Conservation (phyloP, 2,329 filamentous ascomycete genomes). For the Salinomyces thailandicus region DNA sequence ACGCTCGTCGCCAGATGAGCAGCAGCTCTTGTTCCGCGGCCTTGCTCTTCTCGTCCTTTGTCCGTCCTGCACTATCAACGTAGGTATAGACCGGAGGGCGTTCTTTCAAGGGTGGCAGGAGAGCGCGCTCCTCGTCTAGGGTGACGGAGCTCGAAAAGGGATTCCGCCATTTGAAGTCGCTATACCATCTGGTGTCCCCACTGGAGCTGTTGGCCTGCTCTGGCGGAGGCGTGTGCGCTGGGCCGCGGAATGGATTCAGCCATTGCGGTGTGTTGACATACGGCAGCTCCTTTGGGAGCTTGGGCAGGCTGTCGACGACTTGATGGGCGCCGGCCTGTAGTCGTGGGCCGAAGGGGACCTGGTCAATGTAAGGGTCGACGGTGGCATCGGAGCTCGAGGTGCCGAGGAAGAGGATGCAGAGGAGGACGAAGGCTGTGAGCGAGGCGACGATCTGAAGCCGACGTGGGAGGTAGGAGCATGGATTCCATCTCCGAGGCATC, state of each 20-base stretch:
- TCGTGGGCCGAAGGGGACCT: constrained; percentile 27
- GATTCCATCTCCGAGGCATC: constrained; percentile 21
- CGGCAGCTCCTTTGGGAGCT: constrained; percentile 23
- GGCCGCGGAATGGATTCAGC: constrained; percentile 55
- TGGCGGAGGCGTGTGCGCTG: constrained; percentile 60
- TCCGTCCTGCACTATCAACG: constrained; percentile 58
- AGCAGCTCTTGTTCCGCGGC: constrained; percentile 70
- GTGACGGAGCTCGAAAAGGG: constrained; percentile 75
- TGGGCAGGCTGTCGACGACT: constrained; percentile 26
- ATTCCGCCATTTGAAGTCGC: constrained; percentile 80
- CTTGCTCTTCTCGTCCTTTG: constrained; percentile 51
- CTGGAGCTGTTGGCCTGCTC: constrained; percentile 68
- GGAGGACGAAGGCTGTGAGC: constrained; percentile 28
- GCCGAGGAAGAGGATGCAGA: constrained; percentile 28
- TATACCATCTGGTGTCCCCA: constrained; percentile 74
- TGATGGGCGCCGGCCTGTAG: constrained; percentile 31
- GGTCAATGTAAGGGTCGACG: constrained; percentile 18
- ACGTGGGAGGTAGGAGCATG: constrained; percentile 33
- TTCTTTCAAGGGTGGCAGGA: constrained; percentile 64
- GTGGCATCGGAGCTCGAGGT: constrained; percentile 19
- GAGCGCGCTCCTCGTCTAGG: constrained; percentile 69
- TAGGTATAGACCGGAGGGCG: constrained; percentile 81
- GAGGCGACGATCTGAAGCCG: constrained; percentile 37
- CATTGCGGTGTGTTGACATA: constrained; percentile 22
- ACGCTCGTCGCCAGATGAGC: constrained; percentile 80